These are phyloP conservation scores for Arthroderma uncinatum DNA, from an alignment of 2,329 filamentous ascomycete species.

Conservation along the genomic window DNA sequence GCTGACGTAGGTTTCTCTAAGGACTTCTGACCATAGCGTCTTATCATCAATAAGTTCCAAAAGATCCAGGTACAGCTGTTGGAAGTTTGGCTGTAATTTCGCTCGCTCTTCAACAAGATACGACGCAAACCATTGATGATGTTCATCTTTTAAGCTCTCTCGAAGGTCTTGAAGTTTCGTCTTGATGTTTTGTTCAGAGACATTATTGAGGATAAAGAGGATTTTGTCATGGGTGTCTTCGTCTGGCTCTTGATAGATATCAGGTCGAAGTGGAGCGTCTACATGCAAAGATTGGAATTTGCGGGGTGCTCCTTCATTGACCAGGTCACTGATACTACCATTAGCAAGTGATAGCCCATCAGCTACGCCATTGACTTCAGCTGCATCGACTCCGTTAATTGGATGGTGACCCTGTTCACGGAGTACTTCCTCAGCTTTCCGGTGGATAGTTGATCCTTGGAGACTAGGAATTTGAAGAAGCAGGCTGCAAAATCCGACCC, in stretches of 20 bases:
- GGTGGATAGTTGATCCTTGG: conserved; percentile 72
- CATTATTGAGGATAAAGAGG: conserved; percentile 91
- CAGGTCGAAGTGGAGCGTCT: conserved; percentile 53
- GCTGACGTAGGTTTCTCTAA: conserved; percentile 83
- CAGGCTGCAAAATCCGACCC: conserved; percentile 88
- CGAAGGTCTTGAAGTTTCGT: conserved; percentile 73
- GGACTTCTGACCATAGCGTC: conserved; percentile 72
- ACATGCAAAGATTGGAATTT: conserved; percentile 71
- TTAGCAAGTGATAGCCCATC: conserved; percentile 51
- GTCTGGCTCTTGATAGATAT: conserved; percentile 67
- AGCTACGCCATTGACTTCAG: conserved; percentile 27
- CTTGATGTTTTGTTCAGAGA: conserved; percentile 78
- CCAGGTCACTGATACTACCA: conserved; percentile 55
- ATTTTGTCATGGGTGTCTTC: conserved; percentile 85
- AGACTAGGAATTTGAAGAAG: conserved; percentile 72
- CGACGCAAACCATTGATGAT: conserved; percentile 92
- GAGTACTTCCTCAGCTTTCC: conserved; percentile 70
- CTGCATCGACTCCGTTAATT: conserved; percentile 44
- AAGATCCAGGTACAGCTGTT: conserved; percentile 82
- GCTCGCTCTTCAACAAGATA: conserved; percentile 93
- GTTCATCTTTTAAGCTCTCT: conserved; percentile 63
- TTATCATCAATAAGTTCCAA: conserved; percentile 72
- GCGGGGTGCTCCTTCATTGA: conserved; percentile 51
- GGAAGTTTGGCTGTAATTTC: conserved; percentile 95
- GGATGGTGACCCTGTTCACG: conserved; percentile 51